These are phyloP conservation scores for Curvularia verruculosa DNA, from an alignment of 2,329 filamentous ascomycete species.

Conservation along the genomic window DNA sequence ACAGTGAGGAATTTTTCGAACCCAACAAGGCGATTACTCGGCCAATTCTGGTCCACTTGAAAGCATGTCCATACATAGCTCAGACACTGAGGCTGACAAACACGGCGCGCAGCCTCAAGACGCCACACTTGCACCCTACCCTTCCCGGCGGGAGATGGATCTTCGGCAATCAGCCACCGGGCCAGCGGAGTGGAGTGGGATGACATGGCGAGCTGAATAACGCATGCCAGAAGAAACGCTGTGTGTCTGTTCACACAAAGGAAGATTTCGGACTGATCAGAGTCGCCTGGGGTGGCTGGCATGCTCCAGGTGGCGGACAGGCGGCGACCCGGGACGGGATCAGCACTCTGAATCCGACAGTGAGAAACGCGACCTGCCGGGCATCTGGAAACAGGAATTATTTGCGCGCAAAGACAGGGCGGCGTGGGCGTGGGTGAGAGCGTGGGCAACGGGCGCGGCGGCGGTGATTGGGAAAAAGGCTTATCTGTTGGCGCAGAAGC, in stretches of 20 bases:
- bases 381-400: conserved; percentile 9
- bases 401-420: conserved; percentile 3
- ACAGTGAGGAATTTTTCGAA: not conserved
- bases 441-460: conserved; percentile 14
- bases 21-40: conserved; percentile 1
- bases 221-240: not conserved
- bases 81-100: conserved; percentile 10
- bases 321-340: not conserved
- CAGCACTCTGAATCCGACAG: not conserved
- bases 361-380: not conserved
- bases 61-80: too few species aligned
- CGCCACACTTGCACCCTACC: conserved; percentile 11
- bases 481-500: conserved; percentile 20
- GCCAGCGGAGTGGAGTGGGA: conserved; percentile 4
- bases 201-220: conserved; percentile 6
- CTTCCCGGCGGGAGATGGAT: conserved; percentile 8
- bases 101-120: conserved; percentile 9
- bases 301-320: not conserved
- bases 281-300: not conserved
- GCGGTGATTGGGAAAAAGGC: conserved; percentile 25
- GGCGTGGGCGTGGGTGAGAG: conserved; percentile 8
- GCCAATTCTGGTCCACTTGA: conserved; percentile 1
- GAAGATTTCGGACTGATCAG: not conserved
- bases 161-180: conserved; percentile 1
- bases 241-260: not conserved